Conservation (phyloP, 257 asterid genomes). For the Euphrasia confusa region DNA sequence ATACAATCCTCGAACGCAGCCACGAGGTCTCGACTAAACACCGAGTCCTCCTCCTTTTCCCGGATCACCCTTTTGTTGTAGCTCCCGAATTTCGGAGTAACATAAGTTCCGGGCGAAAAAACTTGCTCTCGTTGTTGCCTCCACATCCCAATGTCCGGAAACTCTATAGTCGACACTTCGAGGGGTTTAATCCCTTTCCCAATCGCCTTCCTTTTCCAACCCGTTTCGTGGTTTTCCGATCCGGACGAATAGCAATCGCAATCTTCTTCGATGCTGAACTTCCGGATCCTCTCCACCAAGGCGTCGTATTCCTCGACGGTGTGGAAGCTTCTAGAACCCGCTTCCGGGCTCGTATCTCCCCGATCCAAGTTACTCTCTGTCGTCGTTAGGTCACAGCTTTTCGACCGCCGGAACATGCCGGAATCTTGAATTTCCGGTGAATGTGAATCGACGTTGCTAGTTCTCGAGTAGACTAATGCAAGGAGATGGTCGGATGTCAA, state of each 20-base stretch:
- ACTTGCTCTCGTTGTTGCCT: conserved; percentile 24
- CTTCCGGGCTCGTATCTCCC: conserved; percentile 24
- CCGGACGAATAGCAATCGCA: too few species aligned
- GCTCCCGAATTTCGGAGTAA: conserved; percentile 51
- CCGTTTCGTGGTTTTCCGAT: conserved; percentile 20
- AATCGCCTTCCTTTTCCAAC: conserved; percentile 41
- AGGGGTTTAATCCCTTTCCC: conserved; percentile 38
- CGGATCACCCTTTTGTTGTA: conserved; percentile 25
- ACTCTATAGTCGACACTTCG: conserved; percentile 29
- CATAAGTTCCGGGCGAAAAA: conserved; percentile 31
- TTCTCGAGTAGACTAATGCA: conserved; percentile 27
- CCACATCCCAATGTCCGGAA: conserved; percentile 27
- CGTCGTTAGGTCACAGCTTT: too few species aligned
- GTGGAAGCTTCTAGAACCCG: conserved; percentile 51
- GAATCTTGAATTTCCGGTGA: conserved; percentile 12
- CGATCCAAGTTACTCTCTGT: conserved; percentile 15
- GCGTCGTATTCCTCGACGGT: conserved; percentile 51
- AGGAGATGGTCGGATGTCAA: conserved; percentile 34
- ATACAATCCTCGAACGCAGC: conserved; percentile 50
- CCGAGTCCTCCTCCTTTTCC: conserved; percentile 8
- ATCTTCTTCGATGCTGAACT: conserved; percentile 1
- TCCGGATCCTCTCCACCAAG: conserved; percentile 37
- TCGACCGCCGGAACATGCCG: too few species aligned
- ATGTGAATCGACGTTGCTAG: conserved; percentile 22
- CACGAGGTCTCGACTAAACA: conserved; percentile 37